Evolutionary conservation across 345 rosid species (phyloP).

Genomic region (Eucalyptus regnans): DNA sequence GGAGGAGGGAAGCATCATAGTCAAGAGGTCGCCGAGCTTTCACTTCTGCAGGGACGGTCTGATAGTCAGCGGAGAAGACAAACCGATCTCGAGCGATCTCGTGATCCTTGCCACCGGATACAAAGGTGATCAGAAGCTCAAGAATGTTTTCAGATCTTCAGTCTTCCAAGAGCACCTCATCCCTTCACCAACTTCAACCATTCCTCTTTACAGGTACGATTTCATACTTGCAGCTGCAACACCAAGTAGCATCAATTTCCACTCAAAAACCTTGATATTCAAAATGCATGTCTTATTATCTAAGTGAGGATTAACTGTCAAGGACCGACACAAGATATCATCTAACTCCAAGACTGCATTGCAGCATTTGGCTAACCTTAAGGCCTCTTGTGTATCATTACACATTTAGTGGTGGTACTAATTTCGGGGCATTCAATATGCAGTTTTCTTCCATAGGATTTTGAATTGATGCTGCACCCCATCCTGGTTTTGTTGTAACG

Average conservation of each 20-base stretch:
- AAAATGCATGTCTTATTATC: background rate
- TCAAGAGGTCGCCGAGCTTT: conserved; percentile 2
- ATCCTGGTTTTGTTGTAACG: background rate
- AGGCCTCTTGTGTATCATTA: background rate
- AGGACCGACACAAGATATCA: background rate
- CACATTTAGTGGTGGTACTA: background rate
- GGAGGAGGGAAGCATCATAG: conserved; percentile 10
- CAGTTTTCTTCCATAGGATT: background rate
- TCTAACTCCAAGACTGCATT: background rate
- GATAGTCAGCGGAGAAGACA: background rate
- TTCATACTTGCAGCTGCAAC: background rate
- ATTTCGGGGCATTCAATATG: background rate
- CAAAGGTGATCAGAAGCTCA: conserved; percentile 11
- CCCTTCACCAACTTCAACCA: background rate
- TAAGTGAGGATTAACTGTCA: background rate
- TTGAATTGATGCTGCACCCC: background rate
- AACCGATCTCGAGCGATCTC: background rate
- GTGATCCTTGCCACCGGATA: conserved; percentile 15
- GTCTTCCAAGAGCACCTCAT: conserved; percentile 1
- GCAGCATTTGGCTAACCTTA: background rate
- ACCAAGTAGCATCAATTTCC: background rate
- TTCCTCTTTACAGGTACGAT: conserved; percentile 15
- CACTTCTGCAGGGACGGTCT: conserved; percentile 8
- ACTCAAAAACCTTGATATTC: background rate
- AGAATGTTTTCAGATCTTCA: conserved; percentile 7